Base-by-base conservation (phyloP, 2,329 filamentous ascomycete species). In the Alternaria triticimaculans region DNA sequence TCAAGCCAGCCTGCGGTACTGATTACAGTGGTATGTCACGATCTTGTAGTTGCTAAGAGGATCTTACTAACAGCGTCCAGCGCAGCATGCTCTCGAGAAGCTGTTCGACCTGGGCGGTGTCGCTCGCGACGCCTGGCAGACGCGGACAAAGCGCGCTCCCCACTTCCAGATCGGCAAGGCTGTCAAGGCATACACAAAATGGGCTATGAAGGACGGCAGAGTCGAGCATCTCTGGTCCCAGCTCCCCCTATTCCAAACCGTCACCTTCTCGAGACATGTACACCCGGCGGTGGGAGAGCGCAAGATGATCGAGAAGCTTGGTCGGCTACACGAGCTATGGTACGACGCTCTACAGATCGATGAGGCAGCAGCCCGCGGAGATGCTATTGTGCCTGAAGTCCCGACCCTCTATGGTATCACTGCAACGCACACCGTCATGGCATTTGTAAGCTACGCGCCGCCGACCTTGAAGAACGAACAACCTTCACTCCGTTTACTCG, bases 381-480 rank as follows among this genome's bases (percentile, higher is more conserved):
- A 58, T 10, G 48, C 62, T 2, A 60, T 56, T 12, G 58, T 66
- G 3, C 69, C 71, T 6, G 72, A 75, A 21, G 60, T 74, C 23
- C 87, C 87, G 0, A 85, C 86, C 1, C 76, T 89, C 4, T 85
- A 86, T 51, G 87, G 84, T 2, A 80, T 88, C 48, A 76, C 88
- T n/a, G 80, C 87, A 7, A 85, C 82, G 20, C 83, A 85, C 26
- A 84, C 84, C 0, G 79, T 87, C 12, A 78, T 88, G 66, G 83
- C 82, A 5, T 79, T 89, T 18, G 80, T 88, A 55, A 86, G 85
- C 7, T 84, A 86, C 56, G 78, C 81, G 2, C 76, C 82, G 18
- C 79, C 82, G 3, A 67, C 69, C 3, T 66, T 74, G 49, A 67
- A 68, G 25, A 55, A 70, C 60, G 61, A 63, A 3, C 66, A 71